Conservation (phyloP, 2,329 filamentous ascomycete species). For the Aspergillus udagawae region DNA sequence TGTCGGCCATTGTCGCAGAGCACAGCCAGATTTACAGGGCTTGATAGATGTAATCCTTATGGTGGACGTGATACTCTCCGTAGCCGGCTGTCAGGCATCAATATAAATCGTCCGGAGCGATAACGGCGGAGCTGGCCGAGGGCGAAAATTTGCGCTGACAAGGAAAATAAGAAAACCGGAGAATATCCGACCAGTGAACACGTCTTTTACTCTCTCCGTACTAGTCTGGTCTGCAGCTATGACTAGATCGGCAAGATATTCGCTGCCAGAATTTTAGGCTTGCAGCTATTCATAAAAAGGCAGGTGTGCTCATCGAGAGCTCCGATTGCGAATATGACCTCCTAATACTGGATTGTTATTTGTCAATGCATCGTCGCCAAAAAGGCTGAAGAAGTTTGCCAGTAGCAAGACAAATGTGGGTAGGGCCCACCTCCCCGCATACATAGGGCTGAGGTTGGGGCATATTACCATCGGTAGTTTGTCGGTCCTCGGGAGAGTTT, state of each 20-base stretch:
- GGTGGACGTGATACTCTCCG: neutral
- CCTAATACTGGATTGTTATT: neutral
- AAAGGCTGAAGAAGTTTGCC: neutral
- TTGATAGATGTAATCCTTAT: neutral
- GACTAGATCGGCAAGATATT: neutral
- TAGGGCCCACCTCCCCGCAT: constrained; percentile 8
- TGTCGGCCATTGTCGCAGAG: neutral
- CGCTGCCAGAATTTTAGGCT: neutral
- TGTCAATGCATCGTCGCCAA: neutral
- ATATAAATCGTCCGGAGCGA: neutral
- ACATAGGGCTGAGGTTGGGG: constrained; percentile 10
- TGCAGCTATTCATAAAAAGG: neutral
- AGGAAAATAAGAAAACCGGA: neutral
- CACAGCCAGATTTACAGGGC: neutral
- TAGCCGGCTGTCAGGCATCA: neutral
- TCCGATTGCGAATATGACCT: neutral
- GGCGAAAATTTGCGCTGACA: neutral
- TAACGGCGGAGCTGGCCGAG: neutral
- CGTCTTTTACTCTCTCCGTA: neutral
- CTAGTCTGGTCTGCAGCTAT: neutral
- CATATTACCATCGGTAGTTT: neutral
- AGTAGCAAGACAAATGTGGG: neutral
- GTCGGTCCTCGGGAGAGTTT: neutral
- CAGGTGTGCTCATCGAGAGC: neutral
- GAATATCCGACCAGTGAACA: neutral